A percentile compares a stretch with the other conserved stretches of the same genome.
phyloP scores from a whole-genome alignment of 371 early-diverging fungal genomes.

The Haplosporangium sp. region DNA sequence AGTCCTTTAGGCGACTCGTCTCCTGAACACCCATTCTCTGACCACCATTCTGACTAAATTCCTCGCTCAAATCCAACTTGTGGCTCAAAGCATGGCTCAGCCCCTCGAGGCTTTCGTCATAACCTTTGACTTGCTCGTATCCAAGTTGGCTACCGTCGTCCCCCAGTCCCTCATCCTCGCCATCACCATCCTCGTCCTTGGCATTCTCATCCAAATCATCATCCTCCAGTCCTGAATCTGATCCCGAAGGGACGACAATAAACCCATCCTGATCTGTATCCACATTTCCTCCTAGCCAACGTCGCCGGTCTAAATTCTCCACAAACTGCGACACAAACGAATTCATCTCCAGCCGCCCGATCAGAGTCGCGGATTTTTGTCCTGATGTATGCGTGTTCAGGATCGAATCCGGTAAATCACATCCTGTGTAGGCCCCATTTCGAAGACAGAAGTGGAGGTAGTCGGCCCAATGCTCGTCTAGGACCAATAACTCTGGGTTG shows the following conservation, averaged over 20 bases:
- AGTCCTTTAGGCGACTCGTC: background rate
- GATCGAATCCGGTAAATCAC: slow-evolving; percentile 41
- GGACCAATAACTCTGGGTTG: slow-evolving; percentile 50
- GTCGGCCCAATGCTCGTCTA: slow-evolving; percentile 50
- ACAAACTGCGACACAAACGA: slow-evolving; percentile 51
- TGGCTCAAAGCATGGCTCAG: slow-evolving; percentile 33
- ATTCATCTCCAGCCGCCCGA: slow-evolving; percentile 51
- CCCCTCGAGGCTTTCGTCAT: slow-evolving; percentile 28
- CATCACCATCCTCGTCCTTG: slow-evolving; percentile 5
- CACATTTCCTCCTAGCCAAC: slow-evolving; percentile 42
- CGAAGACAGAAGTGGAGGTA: slow-evolving; percentile 52
- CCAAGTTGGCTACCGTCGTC: slow-evolving; percentile 10
- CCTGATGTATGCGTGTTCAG: slow-evolving; percentile 34
- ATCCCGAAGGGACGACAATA: slow-evolving; percentile 37
- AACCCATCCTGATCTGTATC: slow-evolving; percentile 38
- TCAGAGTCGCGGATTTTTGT: slow-evolving; percentile 29
- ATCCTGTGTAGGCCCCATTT: slow-evolving; percentile 46
- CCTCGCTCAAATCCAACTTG: slow-evolving; percentile 20
- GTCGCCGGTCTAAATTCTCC: slow-evolving; percentile 42
- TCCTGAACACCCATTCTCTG: slow-evolving; percentile 18
- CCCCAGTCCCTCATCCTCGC: slow-evolving; percentile 9
- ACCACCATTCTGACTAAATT: slow-evolving; percentile 4
- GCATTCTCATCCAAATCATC: slow-evolving; percentile 12
- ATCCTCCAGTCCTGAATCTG: slow-evolving; percentile 27
- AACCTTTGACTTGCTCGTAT: slow-evolving; percentile 14